Conservation (phyloP, 495 filamentous ascomycete species). For the Tirmania nivea region DNA sequence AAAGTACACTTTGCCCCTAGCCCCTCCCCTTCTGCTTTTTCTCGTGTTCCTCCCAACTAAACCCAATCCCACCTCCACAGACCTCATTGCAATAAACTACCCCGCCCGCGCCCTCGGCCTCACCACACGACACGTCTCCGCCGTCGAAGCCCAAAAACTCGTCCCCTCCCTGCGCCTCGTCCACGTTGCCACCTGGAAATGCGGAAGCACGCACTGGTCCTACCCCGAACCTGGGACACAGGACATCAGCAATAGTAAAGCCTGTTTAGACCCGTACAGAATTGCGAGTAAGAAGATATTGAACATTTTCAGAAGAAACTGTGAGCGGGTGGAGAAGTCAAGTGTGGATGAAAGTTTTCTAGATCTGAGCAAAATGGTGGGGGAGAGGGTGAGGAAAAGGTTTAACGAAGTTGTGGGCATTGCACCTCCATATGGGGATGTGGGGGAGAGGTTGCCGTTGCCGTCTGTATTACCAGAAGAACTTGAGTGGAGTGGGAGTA, state of each 20-base stretch:
- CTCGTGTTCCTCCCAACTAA: neutral
- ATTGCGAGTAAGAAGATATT: conserved; percentile 68
- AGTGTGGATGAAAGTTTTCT: conserved; percentile 53
- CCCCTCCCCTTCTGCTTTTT: neutral
- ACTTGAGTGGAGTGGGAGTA: neutral
- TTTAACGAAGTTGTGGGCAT: neutral
- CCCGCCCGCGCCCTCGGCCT: conserved; percentile 64
- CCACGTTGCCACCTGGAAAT: conserved; percentile 79
- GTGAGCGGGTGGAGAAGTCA: conserved; percentile 70
- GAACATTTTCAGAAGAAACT: conserved; percentile 51
- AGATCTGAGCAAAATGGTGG: conserved; percentile 47
- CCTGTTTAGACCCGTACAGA: conserved; percentile 81
- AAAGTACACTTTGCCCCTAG: conserved; percentile 5
- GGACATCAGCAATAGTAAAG: conserved; percentile 72
- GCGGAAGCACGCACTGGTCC: conserved; percentile 76
- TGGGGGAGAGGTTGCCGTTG: conserved; percentile 57
- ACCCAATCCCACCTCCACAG: conserved; percentile 20
- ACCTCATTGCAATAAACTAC: conserved; percentile 90
- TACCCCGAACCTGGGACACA: conserved; percentile 47
- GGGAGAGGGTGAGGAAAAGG: neutral
- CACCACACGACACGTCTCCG: conserved; percentile 41
- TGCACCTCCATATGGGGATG: conserved; percentile 25
- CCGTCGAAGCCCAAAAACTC: conserved; percentile 64
- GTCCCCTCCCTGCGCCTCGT: conserved; percentile 56
- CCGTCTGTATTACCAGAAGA: conserved; percentile 28